Base-by-base conservation (phyloP, 164 flowering plant species). In the Macadamia integrifolia region DNA sequence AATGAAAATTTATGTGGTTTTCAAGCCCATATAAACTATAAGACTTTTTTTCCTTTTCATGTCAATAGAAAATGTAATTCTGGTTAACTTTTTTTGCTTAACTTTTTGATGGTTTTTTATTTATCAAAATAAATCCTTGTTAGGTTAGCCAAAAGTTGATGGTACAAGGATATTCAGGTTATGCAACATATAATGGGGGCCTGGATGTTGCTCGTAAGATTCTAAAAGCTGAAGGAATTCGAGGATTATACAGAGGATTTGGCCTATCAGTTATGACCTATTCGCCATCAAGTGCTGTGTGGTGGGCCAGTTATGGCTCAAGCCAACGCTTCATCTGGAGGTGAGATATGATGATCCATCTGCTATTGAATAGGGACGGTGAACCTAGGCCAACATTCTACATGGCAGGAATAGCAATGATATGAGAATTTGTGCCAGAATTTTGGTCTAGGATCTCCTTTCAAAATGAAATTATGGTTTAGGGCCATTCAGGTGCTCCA, bases 281-380 rank as follows among this genome's bases (percentile, higher is more conserved):
- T 79, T 78, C 96, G 15, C 99, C 99, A 50, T 92, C 98, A 7
- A 94, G 97, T 89, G 99, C 99, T 83, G 97, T 90, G 23, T 94
- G 99, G 99, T 94, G 99, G 99, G 99, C 99, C 59, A 92, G 91
- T 72, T 94, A 94, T 79, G 98, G 98, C 72, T 84, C 98, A 71
- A 90, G 96, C 78, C 98, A 94, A 68, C 96, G 98, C n/a, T 66
- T 82, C 60, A 83, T 94, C 55, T 94, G 99, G 99, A 87, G 93
- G 99, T 94, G 72, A 72, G 77, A 44, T 13, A 50, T 76, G 59
- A 50, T 68, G 62, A 43, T 18, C 42, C n/a, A 23, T 52, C 58
- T 29, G 11, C 29, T 17, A 50, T 40, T 17, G 3, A 31, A 35
- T 35, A 5, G 40, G 40, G 40, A 35, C 40, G 5, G 40, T 35